Base-by-base conservation (phyloP, 1,284 basidiomycete genomes). In the Fomitiporia mediterranea region DNA sequence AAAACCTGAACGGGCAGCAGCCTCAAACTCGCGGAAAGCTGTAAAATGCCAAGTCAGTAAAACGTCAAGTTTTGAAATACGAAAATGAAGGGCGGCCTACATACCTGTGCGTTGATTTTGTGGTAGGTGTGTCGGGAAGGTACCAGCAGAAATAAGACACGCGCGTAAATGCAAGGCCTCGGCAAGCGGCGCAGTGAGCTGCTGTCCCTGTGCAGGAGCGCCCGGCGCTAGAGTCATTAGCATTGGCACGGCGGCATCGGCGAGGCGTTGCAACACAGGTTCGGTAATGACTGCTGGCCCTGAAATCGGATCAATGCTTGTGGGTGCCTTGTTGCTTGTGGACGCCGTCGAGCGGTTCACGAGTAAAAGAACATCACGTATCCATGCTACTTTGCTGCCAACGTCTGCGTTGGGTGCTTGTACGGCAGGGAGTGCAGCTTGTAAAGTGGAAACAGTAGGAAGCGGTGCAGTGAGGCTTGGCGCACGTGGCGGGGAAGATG, bases 11-110 rank as follows among this genome's bases (percentile, higher is more conserved):
- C 89, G 77, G 0, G 92, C 92, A 0, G 90, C 82, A 2, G 74
- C 71, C 67, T 95, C 93, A 66, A 92, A 96, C 67, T 94, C 92
- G 44, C 89, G 79, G 72, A 98, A 98, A 1, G 95, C 93, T 13
- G n/a, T n/a, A n/a, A n/a, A n/a, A n/a, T n/a, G n/a, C n/a, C n/a
- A n/a, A n/a, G n/a, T n/a, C n/a, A n/a, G n/a, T n/a, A n/a, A n/a
- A n/a, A n/a, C n/a, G n/a, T n/a, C n/a, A n/a, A n/a, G n/a, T n/a
- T n/a, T n/a, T n/a, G n/a, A n/a, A n/a, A n/a, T n/a, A n/a, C n/a
- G n/a, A n/a, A n/a, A n/a, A n/a, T n/a, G n/a, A n/a, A 8, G 25
- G 48, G 37, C 2, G 80, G n/a, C n/a, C n/a, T n/a, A n/a, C n/a
- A n/a, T n/a, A n/a, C n/a, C n/a, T n/a, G n/a, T 69, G 15, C 90